Evolutionary conservation across 2,329 filamentous ascomycete species (phyloP).

Genomic region (Graphilbum fragrans): DNA sequence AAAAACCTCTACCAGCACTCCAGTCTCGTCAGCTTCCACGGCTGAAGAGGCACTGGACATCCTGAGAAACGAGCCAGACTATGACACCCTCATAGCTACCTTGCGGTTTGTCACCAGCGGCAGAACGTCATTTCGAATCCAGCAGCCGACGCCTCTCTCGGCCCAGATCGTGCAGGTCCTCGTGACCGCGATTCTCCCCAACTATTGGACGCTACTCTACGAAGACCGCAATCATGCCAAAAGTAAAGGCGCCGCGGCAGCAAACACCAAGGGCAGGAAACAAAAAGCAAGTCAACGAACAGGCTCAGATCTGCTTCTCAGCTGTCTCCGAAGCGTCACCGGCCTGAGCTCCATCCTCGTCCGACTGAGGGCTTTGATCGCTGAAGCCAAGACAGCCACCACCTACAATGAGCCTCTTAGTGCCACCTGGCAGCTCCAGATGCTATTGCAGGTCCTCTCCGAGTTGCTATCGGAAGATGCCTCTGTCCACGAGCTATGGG

Average conservation of each 20-base stretch:
- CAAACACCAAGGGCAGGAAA: conserved; percentile 5
- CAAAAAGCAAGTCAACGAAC: conserved; percentile 8
- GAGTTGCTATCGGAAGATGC: conserved; percentile 25
- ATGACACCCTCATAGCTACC: conserved; percentile 38
- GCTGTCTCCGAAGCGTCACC: conserved; percentile 58
- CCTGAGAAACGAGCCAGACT: conserved; percentile 50
- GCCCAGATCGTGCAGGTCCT: conserved; percentile 67
- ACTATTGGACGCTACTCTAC: conserved; percentile 63
- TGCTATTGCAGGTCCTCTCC: conserved; percentile 31
- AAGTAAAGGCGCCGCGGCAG: conserved; percentile 4
- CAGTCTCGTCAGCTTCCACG: conserved; percentile 9
- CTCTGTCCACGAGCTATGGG: conserved; percentile 26
- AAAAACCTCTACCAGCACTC: neutral
- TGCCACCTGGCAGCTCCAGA: conserved; percentile 27
- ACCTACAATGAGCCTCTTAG: conserved; percentile 21
- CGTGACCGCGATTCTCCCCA: conserved; percentile 61
- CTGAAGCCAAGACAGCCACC: conserved; percentile 29
- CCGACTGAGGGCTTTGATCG: conserved; percentile 52
- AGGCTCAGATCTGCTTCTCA: conserved; percentile 40
- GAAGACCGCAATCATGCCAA: conserved; percentile 20
- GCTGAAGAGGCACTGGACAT: conserved; percentile 44
- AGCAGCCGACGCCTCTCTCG: conserved; percentile 50
- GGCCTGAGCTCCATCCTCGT: conserved; percentile 67
- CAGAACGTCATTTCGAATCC: conserved; percentile 39
- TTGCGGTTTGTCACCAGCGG: conserved; percentile 36